These are phyloP conservation scores for Stropharia rugosoannulata DNA, from an alignment of 768 basidiomycete genomes.

Conservation along the genomic window DNA sequence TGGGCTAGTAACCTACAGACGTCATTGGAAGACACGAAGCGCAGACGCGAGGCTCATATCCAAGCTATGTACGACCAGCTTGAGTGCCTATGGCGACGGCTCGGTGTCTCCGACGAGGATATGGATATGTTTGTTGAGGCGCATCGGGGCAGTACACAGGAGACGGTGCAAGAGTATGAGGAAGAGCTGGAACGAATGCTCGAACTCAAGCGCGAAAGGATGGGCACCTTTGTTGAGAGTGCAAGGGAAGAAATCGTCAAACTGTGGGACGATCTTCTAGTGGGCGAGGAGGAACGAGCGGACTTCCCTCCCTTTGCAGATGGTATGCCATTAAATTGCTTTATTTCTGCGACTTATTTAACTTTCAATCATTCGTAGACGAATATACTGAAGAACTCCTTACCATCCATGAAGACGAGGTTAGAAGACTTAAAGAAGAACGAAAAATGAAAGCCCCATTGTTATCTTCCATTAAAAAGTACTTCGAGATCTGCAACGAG, in stretches of 20 bases:
- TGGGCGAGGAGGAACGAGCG: constrained; percentile 77
- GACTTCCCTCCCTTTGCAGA: constrained; percentile 84
- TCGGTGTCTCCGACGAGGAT: constrained; percentile 75
- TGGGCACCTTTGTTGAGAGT: constrained; percentile 80
- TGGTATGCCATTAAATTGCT: constrained; percentile 45
- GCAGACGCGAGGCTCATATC: constrained; percentile 76
- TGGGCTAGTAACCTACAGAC: constrained; percentile 63
- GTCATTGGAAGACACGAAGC: constrained; percentile 72
- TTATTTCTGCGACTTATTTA: neutral
- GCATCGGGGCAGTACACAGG: constrained; percentile 79
- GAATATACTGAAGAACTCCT: constrained; percentile 90
- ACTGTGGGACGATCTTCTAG: constrained; percentile 86
- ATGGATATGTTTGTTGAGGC: constrained; percentile 94
- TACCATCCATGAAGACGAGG: constrained; percentile 82
- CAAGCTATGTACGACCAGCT: constrained; percentile 94
- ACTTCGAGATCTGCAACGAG: constrained; percentile 88
- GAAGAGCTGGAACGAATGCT: constrained; percentile 90
- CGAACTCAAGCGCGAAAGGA: constrained; percentile 82
- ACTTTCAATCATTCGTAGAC: constrained; percentile 42
- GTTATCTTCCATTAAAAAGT: constrained; percentile 76
- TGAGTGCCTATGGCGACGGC: constrained; percentile 84
- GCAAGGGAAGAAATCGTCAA: constrained; percentile 78
- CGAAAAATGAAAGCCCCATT: constrained; percentile 75
- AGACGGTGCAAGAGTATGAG: constrained; percentile 79
- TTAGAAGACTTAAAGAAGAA: constrained; percentile 79